Percentiles rank a stretch among this genome's conserved stretches.
Evolutionary conservation across 2,329 filamentous ascomycete genomes (phyloP).

Genomic region (Boeremia exigua): DNA sequence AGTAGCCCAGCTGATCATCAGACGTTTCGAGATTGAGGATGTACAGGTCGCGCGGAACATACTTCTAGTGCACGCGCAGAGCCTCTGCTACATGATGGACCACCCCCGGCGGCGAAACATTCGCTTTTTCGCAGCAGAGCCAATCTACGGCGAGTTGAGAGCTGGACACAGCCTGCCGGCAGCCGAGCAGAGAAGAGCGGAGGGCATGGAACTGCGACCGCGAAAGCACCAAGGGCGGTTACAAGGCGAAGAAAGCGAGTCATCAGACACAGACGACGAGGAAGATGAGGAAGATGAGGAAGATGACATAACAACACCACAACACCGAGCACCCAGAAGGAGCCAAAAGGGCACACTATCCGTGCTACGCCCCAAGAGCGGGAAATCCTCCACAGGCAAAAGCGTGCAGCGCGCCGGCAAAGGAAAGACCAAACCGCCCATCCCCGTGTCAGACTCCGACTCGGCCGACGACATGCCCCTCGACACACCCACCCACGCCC

Average conservation of each 20-base stretch:
- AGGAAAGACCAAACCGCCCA: slow-evolving; percentile 31
- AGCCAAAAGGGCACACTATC: slow-evolving; percentile 42
- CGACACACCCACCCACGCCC: slow-evolving; percentile 38
- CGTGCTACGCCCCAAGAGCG: slow-evolving; percentile 43
- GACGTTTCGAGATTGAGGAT: slow-evolving; percentile 48
- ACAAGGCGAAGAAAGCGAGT: slow-evolving; percentile 29
- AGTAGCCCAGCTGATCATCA: slow-evolving; percentile 43
- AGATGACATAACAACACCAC: slow-evolving; percentile 28
- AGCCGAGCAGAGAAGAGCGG: slow-evolving; percentile 38
- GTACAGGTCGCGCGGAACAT: slow-evolving; percentile 40
- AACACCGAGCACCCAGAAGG: slow-evolving; percentile 24
- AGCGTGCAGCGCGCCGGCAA: slow-evolving; percentile 32
- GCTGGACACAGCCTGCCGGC: slow-evolving; percentile 36
- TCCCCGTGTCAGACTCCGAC: slow-evolving; percentile 21
- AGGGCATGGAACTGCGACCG: slow-evolving; percentile 37
- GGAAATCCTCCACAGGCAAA: slow-evolving; percentile 43
- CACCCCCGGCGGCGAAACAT: slow-evolving; percentile 40
- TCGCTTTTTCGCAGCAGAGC: slow-evolving; percentile 38
- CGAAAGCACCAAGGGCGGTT: slow-evolving; percentile 37
- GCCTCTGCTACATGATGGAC: slow-evolving; percentile 49
- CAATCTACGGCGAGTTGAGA: slow-evolving; percentile 42
- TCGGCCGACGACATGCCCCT: slow-evolving; percentile 33
- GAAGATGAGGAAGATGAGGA: slow-evolving; percentile 34
- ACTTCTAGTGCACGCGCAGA: slow-evolving; percentile 45
- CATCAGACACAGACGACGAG: slow-evolving; percentile 33